Base-by-base conservation (phyloP, 2,329 filamentous ascomycete species). In the Lecanicillium sp. region DNA sequence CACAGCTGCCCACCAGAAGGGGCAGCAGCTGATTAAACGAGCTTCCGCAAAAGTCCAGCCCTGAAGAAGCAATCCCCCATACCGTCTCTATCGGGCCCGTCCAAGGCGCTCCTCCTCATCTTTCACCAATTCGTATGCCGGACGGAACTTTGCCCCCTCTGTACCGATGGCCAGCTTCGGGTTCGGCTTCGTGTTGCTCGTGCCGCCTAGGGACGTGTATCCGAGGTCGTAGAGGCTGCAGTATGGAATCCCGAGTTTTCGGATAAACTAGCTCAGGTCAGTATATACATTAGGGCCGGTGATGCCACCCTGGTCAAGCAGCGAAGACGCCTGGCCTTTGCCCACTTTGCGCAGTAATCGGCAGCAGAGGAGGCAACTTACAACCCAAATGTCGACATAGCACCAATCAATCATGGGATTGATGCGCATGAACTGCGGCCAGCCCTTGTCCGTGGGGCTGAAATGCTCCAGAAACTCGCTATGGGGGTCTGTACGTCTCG, bases 391-490 rank as follows among this genome's bases (percentile, higher is more conserved):
- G 59, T 97, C 90, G 10, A 79, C 77, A 60, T 96, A 95, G 59
- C 92, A 87, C 92, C 92, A 98, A 62, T 98, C 92, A 55, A 98
- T 89, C 9, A 98, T 85, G 0, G 92, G 90, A 61, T 98, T 88
- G 44, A 97, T 73, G 42, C 92, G 78, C 81, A 97, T 89, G 54
- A 97, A 95, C 31, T 72, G 66, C 27, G 92, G 92, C 92, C 92
- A 98, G 3, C 83, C 88, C 27, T 74, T 69, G 61, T 97, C 92
- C 4, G 92, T 98, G 36, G 73, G 75, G 56, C 94, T 86, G 56
- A 97, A 97, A 61, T 85, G 79, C 29, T 75, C 84, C 52, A 98
- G 60, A 13, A 72, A 68, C 49, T 79, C 80, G 33, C 90, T 87
- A 58, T 97, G 88, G 6, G 92, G 92, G 61, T 98, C 92, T 4